Evolutionary conservation across 768 basidiomycete genomes (phyloP), one percentile per base, ranked within the genome.

Genomic region (Atractiella rhizophila): DNA sequence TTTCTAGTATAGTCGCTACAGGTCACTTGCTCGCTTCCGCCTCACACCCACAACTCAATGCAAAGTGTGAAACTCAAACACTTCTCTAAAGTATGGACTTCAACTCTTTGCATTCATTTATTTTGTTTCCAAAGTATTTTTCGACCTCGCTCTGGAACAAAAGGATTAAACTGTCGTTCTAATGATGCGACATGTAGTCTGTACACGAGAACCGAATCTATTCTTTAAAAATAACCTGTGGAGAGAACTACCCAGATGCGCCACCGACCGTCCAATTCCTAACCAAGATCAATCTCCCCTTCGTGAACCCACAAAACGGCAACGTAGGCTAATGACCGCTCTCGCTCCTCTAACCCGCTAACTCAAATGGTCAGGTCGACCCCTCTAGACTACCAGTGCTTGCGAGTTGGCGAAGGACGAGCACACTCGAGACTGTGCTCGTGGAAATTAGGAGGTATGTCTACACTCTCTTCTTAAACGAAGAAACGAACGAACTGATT

Each of bases 191-290:
- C 21, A 8, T 8, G 23, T 51, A 88, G 80, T 88, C 85, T 19
- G 82, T 88, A 4, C 85, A 94, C 61, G 88, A 98, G 69, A 98
- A 96, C 63, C 71, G 91, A 40, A 98, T 96, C 62, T 98, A 94
- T 69, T 76, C 73, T 38, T 69, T 98, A 54, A 78, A 76, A 63
- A 86, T 98, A 57, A 64, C 65, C 54, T 96, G 88, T 53, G 78
- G 71, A 37, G 62, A 68, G 2, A 41, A 54, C 3, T 85, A 85
- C 58, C 79, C 80, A 23, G 80, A 88, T 35, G 41, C 43, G 0
- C 78, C 76, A 4, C 88, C 88, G 13, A 59, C 64, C 15, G 70
- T 96, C 42, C 73, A 76, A 47, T 96, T 96, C 62, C 53, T 77
- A 47, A 86, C 79, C 28, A 68, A 72, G 43, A 81, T 98, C 46